Base-by-base conservation (phyloP, 495 filamentous ascomycete species). In the Aspergillus asperescens region DNA sequence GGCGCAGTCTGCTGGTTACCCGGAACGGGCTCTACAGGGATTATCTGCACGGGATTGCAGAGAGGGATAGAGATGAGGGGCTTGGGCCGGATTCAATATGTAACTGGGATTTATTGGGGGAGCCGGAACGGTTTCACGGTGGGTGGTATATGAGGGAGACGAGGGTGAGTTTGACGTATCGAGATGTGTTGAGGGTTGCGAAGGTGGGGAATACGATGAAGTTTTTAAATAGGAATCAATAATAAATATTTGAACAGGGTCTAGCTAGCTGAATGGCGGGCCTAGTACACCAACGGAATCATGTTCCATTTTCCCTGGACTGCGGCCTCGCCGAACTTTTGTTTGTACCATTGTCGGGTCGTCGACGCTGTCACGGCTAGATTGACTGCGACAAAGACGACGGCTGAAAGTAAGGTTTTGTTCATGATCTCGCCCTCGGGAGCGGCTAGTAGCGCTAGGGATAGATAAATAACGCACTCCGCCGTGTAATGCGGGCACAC, bases 401-500 rank as follows among this genome's bases (percentile, higher is more conserved):
- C 43, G 7, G 79, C 88, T 27, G 81, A 75, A 20, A 84, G 56
- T 42, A 97, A 60, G 1, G 92, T 94, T 60, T 73, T 80, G 67
- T 97, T 97, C 23, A 88, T 60, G 50, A 77, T 53, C 43, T 72
- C 60, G 7, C 78, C 80, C 5, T 59, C 52, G 0, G 90, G 91
- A 4, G 90, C 89, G 32, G 84, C 84, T 12, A 87, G 60, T 19
- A 95, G 60, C 1, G 89, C 79, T 54, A 97, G 66, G n/a, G 84
- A 81, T 23, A 90, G 56, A 61, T 97, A 96, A 51, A 96, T 81
- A 2, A 87, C 42, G 60, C 89, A 90, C 64, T 97, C 94, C 40
- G 85, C 86, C 0, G 84, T 85, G 66, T 96, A 98, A 70, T 97
- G 93, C n/a, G 94, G 90, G 54, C 84, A 94, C 8, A 95, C 70